A percentile compares a stretch with the other conserved stretches of the same genome.
Evolutionary conservation across 805 yeast species (phyloP).

Genomic region (Saccharomycopsis fibuligera): DNA sequence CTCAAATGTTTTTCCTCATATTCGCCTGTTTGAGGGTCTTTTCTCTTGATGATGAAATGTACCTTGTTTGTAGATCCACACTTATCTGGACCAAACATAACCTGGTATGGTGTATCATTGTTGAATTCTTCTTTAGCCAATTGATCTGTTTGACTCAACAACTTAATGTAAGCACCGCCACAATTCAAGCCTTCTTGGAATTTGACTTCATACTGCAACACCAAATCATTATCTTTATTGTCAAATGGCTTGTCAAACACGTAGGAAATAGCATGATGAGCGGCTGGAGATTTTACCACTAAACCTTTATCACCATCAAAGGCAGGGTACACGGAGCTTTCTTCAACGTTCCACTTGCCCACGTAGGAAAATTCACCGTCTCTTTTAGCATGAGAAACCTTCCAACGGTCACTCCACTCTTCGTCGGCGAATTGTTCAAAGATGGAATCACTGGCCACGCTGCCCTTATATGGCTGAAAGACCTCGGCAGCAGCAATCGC

Average conservation of each 20-base stretch:
- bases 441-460: slow-evolving; percentile 34
- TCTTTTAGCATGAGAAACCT: slow-evolving; percentile 49
- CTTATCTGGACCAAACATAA: slow-evolving; percentile 93
- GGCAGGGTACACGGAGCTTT: slow-evolving; percentile 51
- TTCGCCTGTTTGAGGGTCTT: slow-evolving; percentile 46
- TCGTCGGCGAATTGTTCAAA: slow-evolving; percentile 58
- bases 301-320: slow-evolving; percentile 65
- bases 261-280: slow-evolving; percentile 76
- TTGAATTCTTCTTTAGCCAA: slow-evolving; percentile 43
- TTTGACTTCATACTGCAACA: slow-evolving; percentile 85
- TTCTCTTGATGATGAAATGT: slow-evolving; percentile 64
- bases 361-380: slow-evolving; percentile 51
- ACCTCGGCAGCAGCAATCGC: neutral
- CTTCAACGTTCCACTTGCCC: slow-evolving; percentile 76
- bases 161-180: slow-evolving; percentile 86
- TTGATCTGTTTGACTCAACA: slow-evolving; percentile 41
- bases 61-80: slow-evolving; percentile 80
- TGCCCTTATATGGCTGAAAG: neutral
- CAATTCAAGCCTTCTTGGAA: slow-evolving; percentile 72
- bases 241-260: slow-evolving; percentile 50
- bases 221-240: slow-evolving; percentile 60
- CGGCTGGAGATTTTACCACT: slow-evolving; percentile 68
- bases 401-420: slow-evolving; percentile 44
- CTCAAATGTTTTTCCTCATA: slow-evolving; percentile 64
- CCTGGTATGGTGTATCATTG: slow-evolving; percentile 65